Conservation (phyloP, 148 eudicot genomes). For the Salicornia ramosissima region DNA sequence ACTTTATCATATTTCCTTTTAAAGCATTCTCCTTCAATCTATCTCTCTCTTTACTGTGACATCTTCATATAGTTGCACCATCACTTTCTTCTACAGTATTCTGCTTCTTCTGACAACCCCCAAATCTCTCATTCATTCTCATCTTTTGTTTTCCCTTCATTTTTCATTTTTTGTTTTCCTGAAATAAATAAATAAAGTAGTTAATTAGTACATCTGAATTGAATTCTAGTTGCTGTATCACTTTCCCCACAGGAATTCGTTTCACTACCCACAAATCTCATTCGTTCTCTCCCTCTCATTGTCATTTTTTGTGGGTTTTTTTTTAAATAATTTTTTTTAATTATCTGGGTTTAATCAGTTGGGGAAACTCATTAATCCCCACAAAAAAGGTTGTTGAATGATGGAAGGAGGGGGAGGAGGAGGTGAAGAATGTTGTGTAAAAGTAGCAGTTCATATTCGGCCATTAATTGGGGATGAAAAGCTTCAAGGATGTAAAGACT, state of each 20-base stretch:
- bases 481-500: slow-evolving; percentile 88
- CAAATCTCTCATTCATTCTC: background rate
- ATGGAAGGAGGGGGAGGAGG: slow-evolving; percentile 42
- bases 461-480: slow-evolving; percentile 90
- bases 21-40: slow-evolving; percentile 13
- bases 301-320: background rate
- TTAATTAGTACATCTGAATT: slow-evolving; percentile 3
- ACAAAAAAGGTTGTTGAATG: slow-evolving; percentile 2
- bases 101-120: background rate
- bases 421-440: slow-evolving; percentile 75
- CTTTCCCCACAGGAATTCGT: slow-evolving; percentile 2
- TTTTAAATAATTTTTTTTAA: no score
- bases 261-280: background rate
- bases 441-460: slow-evolving; percentile 86
- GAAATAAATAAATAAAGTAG: background rate
- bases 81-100: slow-evolving; percentile 13
- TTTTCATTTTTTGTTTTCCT: background rate
- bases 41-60: slow-evolving; percentile 13
- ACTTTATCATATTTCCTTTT: no score
- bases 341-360: background rate
- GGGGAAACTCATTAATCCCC: background rate
- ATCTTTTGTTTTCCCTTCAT: background rate
- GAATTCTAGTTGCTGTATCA: slow-evolving; percentile 9
- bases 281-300: background rate
- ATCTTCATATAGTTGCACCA: slow-evolving; percentile 13